Base-by-base conservation (phyloP, 1,139 yeast genomes). In the Entelexis sorbosivorans region DNA sequence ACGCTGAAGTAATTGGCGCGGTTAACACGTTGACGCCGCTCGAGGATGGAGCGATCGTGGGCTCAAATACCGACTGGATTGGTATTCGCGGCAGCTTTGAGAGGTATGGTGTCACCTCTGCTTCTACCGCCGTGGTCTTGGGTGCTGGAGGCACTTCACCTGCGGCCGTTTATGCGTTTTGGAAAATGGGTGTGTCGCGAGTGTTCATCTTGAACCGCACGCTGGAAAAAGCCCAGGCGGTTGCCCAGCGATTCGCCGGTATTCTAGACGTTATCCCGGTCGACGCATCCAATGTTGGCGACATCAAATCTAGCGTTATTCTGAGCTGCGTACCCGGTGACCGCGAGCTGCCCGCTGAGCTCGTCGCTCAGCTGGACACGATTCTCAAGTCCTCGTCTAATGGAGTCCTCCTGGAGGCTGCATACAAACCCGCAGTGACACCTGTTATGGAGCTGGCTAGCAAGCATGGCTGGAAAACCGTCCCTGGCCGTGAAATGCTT, bases 131-230 rank as follows among this genome's bases (percentile, higher is more conserved):
- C 2, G 55, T 91, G 56, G 82, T 91, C 49, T 73, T 91, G 59
- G 99, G 99, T 47, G 96, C 95, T 29, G 99, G 99, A 43, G 99
- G 99, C 47, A 89, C 99, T 35, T 82, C 96, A 0, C 77, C 96
- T 63, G 96, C 98, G 39, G 98, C 97, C 1, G 79, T 86, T 24
- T 89, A 77, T 66, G 97, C 98, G 1, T 74, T 91, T 61, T 78
- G 81, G 62, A 66, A 77, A 57, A 70, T 91, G 71, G 96, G 96
- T 1, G 87, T 94, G 64, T 62, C 72, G 38, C 78, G 74, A 59
- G 84, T 91, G 55, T 88, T 81, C 69, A 73, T 91, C 72, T 67
- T 85, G 53, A 91, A 91, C 71, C 79, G 99, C 64, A 87, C 96
- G 0, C 66, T 71, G 1, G 68, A 80, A 14, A 88, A 87, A 61